Evolutionary conservation across 176 grass and related monocot species (phyloP), one percentile per base, ranked within the genome.

Genomic region (Puccinellia tenuiflora): DNA sequence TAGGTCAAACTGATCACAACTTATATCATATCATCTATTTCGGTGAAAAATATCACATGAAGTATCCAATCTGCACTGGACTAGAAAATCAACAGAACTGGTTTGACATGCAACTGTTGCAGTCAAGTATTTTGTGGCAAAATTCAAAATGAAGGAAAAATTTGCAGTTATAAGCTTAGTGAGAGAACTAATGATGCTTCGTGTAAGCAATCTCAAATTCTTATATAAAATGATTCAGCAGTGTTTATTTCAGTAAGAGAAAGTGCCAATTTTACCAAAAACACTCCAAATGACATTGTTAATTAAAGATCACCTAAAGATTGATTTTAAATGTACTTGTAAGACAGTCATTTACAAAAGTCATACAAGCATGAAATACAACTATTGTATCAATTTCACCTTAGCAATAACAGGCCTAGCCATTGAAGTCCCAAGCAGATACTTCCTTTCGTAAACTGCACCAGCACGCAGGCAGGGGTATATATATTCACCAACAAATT

Each of bases 381-480:
- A 14, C 12, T 42, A 50, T 31, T 16, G 5, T 85, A 68, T 30
- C 29, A 73, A 47, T 33, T 78, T 78, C 48, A 99, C 96, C 96
- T 99, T 96, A 35, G 96, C 96, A 85, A 96, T 99, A 90, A 96
- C 89, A 83, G 93, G 96, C 48, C 96, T 88, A 84, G 96, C 96
- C 93, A 99, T 96, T 33, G 96, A 99, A 74, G 96, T 99, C 61
- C 93, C 96, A 76, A 99, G 91, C 28, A 99, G 87, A 87, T 99
- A 99, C 79, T 99, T 99, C 48, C 93, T 93, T 93, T 99, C 96
- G 85, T 99, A 99, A 66, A 99, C 84, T 68, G 96, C 93, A 85
- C 93, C 96, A 66, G 96, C 91, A 82, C 91, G 91, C 57, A 99
- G 79, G 79, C 96, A 94, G 30, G 93, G 96, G 67, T 88, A 99